phyloP scores from a whole-genome alignment of 768 basidiomycete genomes.

The Dioszegia aurantiaca region DNA sequence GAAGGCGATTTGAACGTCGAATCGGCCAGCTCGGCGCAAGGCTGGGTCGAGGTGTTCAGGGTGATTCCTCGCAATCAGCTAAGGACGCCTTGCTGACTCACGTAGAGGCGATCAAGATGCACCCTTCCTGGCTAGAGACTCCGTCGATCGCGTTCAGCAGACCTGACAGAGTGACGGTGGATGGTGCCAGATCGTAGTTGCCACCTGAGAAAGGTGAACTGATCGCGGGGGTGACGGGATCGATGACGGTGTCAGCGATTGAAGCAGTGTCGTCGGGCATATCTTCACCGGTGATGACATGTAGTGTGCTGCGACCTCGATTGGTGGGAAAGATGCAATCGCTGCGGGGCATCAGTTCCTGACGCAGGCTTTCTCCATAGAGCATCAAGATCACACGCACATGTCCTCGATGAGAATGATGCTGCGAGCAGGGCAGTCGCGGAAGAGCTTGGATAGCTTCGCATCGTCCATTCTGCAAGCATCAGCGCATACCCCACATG shows the following conservation, averaged over 20 bases:
- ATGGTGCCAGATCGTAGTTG: constrained; percentile 9
- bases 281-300: background rate
- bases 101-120: constrained; percentile 14
- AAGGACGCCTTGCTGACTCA: background rate
- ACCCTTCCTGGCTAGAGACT: constrained; percentile 19
- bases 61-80: constrained; percentile 12
- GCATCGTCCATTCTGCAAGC: constrained; percentile 60
- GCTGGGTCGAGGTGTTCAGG: constrained; percentile 17
- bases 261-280: background rate
- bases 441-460: constrained; percentile 79
- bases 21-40: constrained; percentile 53
- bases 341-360: no score
- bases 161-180: constrained; percentile 27
- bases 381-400: constrained; percentile 25
- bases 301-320: constrained; percentile 4
- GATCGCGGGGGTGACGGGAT: background rate
- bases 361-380: no score
- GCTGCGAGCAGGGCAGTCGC: constrained; percentile 76
- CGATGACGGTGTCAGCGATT: background rate
- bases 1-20: constrained; percentile 88
- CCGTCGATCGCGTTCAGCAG: constrained; percentile 37
- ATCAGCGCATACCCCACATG: background rate
- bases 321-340: constrained; percentile 14
- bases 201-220: background rate
- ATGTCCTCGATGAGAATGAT: constrained; percentile 87